These are phyloP conservation scores for Anthracocystis panici-leucophaei DNA, from an alignment of 1,284 basidiomycete species.

Conservation along the genomic window DNA sequence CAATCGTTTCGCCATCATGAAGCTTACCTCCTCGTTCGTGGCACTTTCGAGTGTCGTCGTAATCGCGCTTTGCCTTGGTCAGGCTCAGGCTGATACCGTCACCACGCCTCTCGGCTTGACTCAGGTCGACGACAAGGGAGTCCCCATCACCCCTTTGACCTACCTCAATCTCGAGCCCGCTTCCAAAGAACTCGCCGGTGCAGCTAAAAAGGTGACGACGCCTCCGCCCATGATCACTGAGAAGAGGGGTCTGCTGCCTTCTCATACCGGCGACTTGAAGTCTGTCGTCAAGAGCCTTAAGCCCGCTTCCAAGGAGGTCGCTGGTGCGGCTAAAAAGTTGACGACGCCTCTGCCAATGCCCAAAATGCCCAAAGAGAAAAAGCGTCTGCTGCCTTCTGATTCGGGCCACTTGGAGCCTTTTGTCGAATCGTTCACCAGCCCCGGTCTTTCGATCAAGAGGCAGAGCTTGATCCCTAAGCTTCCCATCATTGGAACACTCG, in stretches of 20 bases:
- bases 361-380: constrained; percentile 8
- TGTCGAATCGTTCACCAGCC: constrained; percentile 28
- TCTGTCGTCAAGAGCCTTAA: constrained; percentile 36
- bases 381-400: constrained; percentile 22
- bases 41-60: constrained; percentile 37
- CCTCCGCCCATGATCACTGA: constrained; percentile 29
- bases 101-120: constrained; percentile 37
- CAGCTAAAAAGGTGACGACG: constrained; percentile 41
- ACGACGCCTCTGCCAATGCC: constrained; percentile 36
- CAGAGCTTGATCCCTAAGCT: constrained; percentile 18
- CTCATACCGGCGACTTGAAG: constrained; percentile 4
- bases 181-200: constrained; percentile 32
- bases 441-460: constrained; percentile 24
- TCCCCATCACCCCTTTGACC: constrained; percentile 42
- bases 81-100: constrained; percentile 43
- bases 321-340: constrained; percentile 36
- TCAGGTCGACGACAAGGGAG: constrained; percentile 39
- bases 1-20: constrained; percentile 22
- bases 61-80: constrained; percentile 36
- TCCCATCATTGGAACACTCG: no score
- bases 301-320: constrained; percentile 32
- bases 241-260: constrained; percentile 26
- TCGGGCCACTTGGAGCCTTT: constrained; percentile 20
- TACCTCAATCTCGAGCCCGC: constrained; percentile 43
- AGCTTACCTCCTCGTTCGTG: constrained; percentile 38